These are phyloP conservation scores for Capillidium heterosporum DNA, from an alignment of 371 early-diverging fungal species.

Conservation along the genomic window DNA sequence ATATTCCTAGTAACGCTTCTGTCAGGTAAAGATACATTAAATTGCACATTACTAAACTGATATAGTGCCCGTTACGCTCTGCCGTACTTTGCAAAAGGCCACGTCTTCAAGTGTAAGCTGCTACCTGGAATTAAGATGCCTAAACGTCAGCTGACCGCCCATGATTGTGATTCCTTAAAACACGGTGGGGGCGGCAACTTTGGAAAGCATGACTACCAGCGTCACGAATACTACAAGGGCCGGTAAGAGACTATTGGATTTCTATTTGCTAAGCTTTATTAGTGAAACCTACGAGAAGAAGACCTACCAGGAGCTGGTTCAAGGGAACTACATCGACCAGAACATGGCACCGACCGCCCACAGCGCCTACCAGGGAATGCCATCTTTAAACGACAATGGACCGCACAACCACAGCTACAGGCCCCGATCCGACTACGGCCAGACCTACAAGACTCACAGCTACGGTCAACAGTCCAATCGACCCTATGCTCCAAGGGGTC, in stretches of 20 bases:
- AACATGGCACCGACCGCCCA: neutral
- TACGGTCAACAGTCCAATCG: neutral
- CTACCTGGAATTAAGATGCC: neutral
- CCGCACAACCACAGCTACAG: neutral
- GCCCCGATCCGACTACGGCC: neutral
- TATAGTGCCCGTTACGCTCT: neutral
- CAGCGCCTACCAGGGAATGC: neutral
- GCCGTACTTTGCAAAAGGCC: neutral
- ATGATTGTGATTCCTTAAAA: neutral
- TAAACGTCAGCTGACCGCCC: neutral
- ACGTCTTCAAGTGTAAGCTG: neutral
- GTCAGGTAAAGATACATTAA: conserved; percentile 14
- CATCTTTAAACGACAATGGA: neutral
- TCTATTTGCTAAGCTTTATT: no score
- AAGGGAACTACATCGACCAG: neutral
- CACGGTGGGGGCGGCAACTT: neutral
- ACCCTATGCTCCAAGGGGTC: neutral
- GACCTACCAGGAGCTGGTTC: neutral
- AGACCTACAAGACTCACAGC: neutral
- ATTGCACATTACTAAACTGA: neutral
- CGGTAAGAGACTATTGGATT: neutral
- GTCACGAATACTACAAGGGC: conserved; percentile 1
- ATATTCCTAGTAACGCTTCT: conserved; percentile 35
- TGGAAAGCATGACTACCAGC: neutral
- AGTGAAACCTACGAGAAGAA: neutral